Conservation (phyloP, 768 basidiomycete genomes). For the Mycena kentingensis region DNA sequence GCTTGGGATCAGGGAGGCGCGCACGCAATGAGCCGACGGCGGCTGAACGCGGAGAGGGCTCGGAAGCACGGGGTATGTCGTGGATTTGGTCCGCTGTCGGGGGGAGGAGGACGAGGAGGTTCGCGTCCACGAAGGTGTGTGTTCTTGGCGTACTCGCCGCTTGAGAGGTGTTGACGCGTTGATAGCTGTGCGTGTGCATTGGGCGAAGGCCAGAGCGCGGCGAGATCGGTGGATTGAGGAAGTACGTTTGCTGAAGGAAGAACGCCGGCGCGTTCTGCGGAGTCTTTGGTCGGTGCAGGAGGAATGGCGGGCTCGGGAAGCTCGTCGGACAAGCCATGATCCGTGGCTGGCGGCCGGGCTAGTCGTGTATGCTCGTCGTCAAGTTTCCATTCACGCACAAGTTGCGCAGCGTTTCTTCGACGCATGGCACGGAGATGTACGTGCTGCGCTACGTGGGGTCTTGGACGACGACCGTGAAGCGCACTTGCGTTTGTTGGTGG, state of each 20-base stretch:
- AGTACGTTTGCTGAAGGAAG: slow-evolving; percentile 22
- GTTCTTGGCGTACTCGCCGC: neutral
- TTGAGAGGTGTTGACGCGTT: neutral
- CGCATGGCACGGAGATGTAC: too few species aligned
- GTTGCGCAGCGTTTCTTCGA: too few species aligned
- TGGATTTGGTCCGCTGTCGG: slow-evolving; percentile 19
- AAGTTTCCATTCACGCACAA: too few species aligned
- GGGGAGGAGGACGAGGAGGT: slow-evolving; percentile 1
- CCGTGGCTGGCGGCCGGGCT: neutral
- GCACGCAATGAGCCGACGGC: neutral
- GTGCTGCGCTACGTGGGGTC: too few species aligned
- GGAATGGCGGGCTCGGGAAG: neutral
- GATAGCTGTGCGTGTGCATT: slow-evolving; percentile 24
- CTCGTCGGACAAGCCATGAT: neutral
- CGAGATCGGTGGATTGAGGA: slow-evolving; percentile 25
- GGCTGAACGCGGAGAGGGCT: neutral
- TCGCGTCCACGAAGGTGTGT: slow-evolving; percentile 12
- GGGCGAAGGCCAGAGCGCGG: slow-evolving; percentile 24
- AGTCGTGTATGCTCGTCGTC: neutral
- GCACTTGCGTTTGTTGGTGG: too few species aligned
- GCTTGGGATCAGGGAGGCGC: neutral
- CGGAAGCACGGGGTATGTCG: neutral
- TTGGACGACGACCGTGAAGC: too few species aligned
- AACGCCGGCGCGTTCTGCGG: slow-evolving; percentile 18
- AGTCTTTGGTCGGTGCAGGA: neutral